phyloP scores from a whole-genome alignment of 225 moss, liverwort and hornwort genomes.

The Physcomitrellopsis africana region DNA sequence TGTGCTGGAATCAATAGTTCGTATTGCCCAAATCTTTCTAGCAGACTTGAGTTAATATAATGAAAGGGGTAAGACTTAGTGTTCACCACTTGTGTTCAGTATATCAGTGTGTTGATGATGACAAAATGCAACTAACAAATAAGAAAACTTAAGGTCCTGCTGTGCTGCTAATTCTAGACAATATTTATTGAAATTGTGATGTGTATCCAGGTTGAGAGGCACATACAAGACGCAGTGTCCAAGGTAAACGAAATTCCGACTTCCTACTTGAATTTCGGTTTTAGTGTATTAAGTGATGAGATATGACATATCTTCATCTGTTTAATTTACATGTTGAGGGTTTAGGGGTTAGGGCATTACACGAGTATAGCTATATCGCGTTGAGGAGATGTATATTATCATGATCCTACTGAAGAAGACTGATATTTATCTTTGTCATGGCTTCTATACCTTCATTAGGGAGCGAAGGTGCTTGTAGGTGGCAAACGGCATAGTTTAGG shows the following conservation, averaged over 20 bases:
- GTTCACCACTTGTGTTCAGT: not conserved
- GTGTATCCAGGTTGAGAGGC: slow-evolving; percentile 54
- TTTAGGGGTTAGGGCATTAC: slow-evolving; percentile 18
- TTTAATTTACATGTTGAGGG: slow-evolving; percentile 24
- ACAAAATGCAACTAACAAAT: slow-evolving; percentile 6
- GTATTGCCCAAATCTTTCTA: not conserved
- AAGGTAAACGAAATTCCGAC: slow-evolving; percentile 61
- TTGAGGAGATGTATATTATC: slow-evolving; percentile 6
- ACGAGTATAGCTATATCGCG: slow-evolving; percentile 1
- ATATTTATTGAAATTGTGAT: slow-evolving; percentile 23
- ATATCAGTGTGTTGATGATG: slow-evolving; percentile 4
- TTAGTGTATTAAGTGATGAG: slow-evolving; percentile 8
- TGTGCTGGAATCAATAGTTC: not conserved
- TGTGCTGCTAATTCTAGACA: slow-evolving; percentile 12
- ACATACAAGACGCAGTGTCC: slow-evolving; percentile 79
- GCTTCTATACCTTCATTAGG: slow-evolving; percentile 45
- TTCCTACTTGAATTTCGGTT: not conserved
- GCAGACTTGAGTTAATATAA: not conserved
- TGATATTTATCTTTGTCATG: slow-evolving; percentile 9
- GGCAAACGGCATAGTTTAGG: slow-evolving; percentile 85
- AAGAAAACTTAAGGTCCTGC: not conserved
- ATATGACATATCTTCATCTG: slow-evolving; percentile 1
- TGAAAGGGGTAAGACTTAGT: slow-evolving; percentile 17
- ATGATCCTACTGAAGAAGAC: slow-evolving; percentile 9
- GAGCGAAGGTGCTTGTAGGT: slow-evolving; percentile 81